Evolutionary conservation across 345 rosid species (phyloP).

Genomic region (Kernera saxatilis): DNA sequence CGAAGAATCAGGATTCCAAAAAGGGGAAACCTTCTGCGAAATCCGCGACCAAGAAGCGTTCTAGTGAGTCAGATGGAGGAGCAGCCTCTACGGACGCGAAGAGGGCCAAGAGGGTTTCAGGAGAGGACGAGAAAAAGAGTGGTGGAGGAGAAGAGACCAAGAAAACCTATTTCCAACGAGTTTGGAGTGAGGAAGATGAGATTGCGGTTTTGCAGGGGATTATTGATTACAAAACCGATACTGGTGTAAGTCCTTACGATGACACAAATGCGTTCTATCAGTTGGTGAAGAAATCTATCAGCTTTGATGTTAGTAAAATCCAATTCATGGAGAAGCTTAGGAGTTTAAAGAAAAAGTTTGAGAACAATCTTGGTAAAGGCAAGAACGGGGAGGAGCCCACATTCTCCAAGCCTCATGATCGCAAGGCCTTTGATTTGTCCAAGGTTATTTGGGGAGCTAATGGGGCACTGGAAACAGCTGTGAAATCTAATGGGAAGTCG

Average conservation of each 20-base stretch:
- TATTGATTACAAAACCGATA: conserved; percentile 23
- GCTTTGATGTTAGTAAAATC: conserved; percentile 26
- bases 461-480: conserved; percentile 8
- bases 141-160: conserved; percentile 15
- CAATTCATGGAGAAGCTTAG: conserved; percentile 42
- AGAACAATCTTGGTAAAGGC: conserved; percentile 22
- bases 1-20: conserved; percentile 4
- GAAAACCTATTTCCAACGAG: conserved; percentile 17
- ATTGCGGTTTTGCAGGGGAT: conserved; percentile 32
- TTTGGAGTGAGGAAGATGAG: conserved; percentile 49
- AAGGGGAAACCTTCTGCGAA: not conserved
- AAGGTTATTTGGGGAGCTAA: conserved; percentile 37
- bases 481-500: conserved; percentile 13
- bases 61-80: conserved; percentile 1
- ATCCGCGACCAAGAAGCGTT: conserved; percentile 6
- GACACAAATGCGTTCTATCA: conserved; percentile 31
- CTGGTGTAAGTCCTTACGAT: conserved; percentile 24
- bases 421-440: conserved; percentile 29
- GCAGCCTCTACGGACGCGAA: not conserved
- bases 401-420: conserved; percentile 36
- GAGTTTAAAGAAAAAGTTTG: conserved; percentile 38
- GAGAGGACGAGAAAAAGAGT: not conserved
- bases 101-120: conserved; percentile 15
- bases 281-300: conserved; percentile 29
- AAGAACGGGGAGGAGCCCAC: conserved; percentile 26